Base-by-base conservation (phyloP, 1,139 yeast species). In the Fermentozyma sake region DNA sequence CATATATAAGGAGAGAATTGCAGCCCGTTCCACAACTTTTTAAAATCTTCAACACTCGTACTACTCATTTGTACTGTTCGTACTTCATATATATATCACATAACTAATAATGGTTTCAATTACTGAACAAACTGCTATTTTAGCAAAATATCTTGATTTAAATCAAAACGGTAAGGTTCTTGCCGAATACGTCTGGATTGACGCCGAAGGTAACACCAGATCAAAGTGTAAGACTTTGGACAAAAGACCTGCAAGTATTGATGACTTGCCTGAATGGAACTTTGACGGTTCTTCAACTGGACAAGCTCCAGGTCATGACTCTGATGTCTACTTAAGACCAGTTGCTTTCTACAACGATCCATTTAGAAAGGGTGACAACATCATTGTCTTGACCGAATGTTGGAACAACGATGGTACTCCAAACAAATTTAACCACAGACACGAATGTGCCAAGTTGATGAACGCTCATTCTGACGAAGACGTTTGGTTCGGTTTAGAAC, bases 321-420 rank as follows among this genome's bases (percentile, higher is more conserved):
- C 97, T 28, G 98, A 91, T 58, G 76, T 91, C 41, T 87, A 86
- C 62, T 72, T 91, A 53, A 81, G 95, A 64, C 98, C 98, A 12
- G 95, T 76, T 44, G 86, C 96, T 34, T 82, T 69, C 61, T 91
- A 86, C 76, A 80, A 87, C 37, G 98, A 91, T 61, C 98, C 98
- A 20, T 86, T 91, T 74, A 86, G 98, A 74, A 77, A 83, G 61
- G 98, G 97, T 49, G 96, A 91, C 64, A 91, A 91, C 79, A 78
- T 91, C 46, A 75, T 91, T 49, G 98, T 91, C 34, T 70, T 91
- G 43, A 80, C 95, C 46, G 98, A 91, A 68, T 87, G 97, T 72
- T 89, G 93, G 86, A 87, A 87, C 79, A 84, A 83, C 65, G 98
- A 91, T 54, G 98, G 98, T 54, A 87, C 97, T 41, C 97, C 98